Evolutionary conservation across 306 rosid species (phyloP), one percentile per base, ranked within the genome.

Genomic region (Heteromeles arbutifolia): DNA sequence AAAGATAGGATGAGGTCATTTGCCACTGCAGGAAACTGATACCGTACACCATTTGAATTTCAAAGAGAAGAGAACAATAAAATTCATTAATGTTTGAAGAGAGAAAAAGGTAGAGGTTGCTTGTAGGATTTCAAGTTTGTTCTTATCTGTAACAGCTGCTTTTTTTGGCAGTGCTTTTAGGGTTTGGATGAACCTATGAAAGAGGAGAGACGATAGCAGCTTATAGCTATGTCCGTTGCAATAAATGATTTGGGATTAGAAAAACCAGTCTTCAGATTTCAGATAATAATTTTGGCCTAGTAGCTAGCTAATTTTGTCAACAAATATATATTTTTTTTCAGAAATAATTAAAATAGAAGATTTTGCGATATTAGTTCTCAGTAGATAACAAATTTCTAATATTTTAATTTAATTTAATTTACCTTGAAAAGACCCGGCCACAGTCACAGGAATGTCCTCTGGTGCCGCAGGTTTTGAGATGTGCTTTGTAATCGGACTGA

Each of bases 391-490:
- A 37, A 37, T 6, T 37, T 37, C 41, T 37, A 37, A 37, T 37
- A 37, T 37, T 37, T 37, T 21, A 54, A 54, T 54, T 17, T 19
- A 48, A 48, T 13, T 21, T 57, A 57, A 21, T n/a, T 57, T 21
- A 64, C 68, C 99, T 95, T 86, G 99, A 95, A 80, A 95, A 95
- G 29, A 95, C 99, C 74, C 99, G 97, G 78, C 99, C 99, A 62
- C 99, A 95, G 77, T 95, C 99, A 72, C 99, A 95, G 41, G 99
- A 95, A 77, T 95, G 99, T 80, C 99, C 99, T 63, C 98, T 66
- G 61, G 99, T 89, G n/a, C 99, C 99, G 62, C 99, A 95, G 34
- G 97, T 95, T 79, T 95, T 95, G 91, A 95, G 90, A 68, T 95
- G 99, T 2, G 98, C 99, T 77, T 95, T 95, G 92, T 84, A 95